These are phyloP conservation scores for Saccharomycopsis microspora DNA, from an alignment of 805 yeast species.

Conservation along the genomic window DNA sequence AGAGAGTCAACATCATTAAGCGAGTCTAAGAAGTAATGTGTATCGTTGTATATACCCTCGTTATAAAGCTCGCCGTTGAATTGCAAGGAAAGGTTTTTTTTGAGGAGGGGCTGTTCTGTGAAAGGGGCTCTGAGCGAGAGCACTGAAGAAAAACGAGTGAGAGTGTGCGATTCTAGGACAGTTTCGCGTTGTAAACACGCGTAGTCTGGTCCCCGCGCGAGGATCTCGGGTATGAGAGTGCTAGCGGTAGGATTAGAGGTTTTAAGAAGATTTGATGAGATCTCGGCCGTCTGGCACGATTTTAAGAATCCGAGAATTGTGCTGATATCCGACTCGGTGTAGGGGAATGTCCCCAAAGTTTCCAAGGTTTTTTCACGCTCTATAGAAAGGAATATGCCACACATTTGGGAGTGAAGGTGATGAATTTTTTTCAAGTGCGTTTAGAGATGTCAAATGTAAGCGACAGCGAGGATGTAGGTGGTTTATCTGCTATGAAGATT, in stretches of 20 bases:
- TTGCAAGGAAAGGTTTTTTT: conserved; percentile 39
- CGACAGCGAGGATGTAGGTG: no score
- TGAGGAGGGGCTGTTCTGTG: conserved; percentile 52
- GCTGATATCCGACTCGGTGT: no score
- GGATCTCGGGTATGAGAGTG: conserved; percentile 31
- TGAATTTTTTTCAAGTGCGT: no score
- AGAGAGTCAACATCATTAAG: conserved; percentile 23
- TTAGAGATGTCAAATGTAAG: no score
- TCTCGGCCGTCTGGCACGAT: background rate
- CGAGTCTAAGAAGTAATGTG: conserved; percentile 35
- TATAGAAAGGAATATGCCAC: no score
- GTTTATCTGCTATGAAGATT: no score
- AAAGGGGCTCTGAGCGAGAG: conserved; percentile 73
- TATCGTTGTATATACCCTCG: conserved; percentile 41
- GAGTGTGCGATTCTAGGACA: conserved; percentile 8
- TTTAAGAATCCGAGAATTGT: background rate
- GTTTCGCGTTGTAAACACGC: conserved; percentile 21
- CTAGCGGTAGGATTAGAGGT: background rate
- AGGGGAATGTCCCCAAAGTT: no score
- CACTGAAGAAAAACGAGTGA: conserved; percentile 53
- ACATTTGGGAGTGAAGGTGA: no score
- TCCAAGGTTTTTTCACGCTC: no score
- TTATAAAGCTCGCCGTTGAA: conserved; percentile 90
- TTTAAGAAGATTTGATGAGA: background rate
- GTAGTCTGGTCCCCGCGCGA: conserved; percentile 58